Percentiles rank a stretch among this genome's conserved stretches.
These are phyloP conservation scores for Cucumis sativus DNA, from an alignment of 306 rosid species.

Conservation along the genomic window Cucumber_9930_V3 NC_026659.2:15390501-15391000, in stretches of 20 bases:
- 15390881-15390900: conserved; percentile 53
- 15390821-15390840: conserved; percentile 47
- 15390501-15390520: background rate
- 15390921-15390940: conserved; percentile 19
- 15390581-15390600: conserved; percentile 33
- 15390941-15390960: too few species aligned
- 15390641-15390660: conserved; percentile 35
- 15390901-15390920: conserved; percentile 29
- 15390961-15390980: too few species aligned
- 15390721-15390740: conserved; percentile 45
- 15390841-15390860: conserved; percentile 42
- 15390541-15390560: too few species aligned
- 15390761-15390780: conserved; percentile 40
- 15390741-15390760: conserved; percentile 51
- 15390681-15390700: conserved; percentile 53
- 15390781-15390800: conserved; percentile 40
- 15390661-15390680: conserved; percentile 28
- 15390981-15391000: too few species aligned
- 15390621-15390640: conserved; percentile 37
- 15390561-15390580: background rate
- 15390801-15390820: conserved; percentile 44
- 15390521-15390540: background rate
- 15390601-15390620: conserved; percentile 25
- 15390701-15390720: conserved; percentile 41
- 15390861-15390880: conserved; percentile 31